phyloP scores from a whole-genome alignment of 495 filamentous ascomycete species.

The Chaetomidium leptoderma region DNA sequence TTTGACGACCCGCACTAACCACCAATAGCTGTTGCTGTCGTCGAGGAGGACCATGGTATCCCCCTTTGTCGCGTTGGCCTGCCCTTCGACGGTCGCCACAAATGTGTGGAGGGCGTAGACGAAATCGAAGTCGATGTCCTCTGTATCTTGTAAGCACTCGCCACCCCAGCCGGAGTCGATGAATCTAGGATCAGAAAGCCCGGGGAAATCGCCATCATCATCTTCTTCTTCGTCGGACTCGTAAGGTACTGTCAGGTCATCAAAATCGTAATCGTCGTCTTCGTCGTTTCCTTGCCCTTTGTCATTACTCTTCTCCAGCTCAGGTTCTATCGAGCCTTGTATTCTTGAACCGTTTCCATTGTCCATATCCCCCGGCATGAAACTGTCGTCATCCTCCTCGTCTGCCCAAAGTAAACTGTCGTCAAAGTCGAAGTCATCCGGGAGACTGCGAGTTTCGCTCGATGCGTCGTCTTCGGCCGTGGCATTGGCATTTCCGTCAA shows the following conservation, averaged over 20 bases:
- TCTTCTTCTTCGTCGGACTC: constrained; percentile 37
- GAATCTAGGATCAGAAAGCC: constrained; percentile 51
- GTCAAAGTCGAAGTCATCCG: constrained; percentile 17
- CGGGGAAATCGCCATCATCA: constrained; percentile 44
- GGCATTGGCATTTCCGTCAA: constrained; percentile 34
- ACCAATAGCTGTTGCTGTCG: constrained; percentile 99
- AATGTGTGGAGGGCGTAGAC: constrained; percentile 98
- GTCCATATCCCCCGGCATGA: background rate
- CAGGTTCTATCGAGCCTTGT: background rate
- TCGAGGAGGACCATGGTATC: constrained; percentile 99
- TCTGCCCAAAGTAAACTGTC: constrained; percentile 2
- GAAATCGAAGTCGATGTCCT: constrained; percentile 99
- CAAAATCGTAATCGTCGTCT: constrained; percentile 12
- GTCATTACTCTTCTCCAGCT: constrained; percentile 13
- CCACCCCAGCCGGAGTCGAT: constrained; percentile 65
- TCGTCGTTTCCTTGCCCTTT: constrained; percentile 15
- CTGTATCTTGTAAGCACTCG: constrained; percentile 76
- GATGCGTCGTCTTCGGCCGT: constrained; percentile 25
- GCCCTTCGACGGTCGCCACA: constrained; percentile 93
- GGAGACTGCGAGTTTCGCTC: constrained; percentile 13
- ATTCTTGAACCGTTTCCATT: background rate
- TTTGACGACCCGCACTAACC: constrained; percentile 94
- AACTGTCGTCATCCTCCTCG: constrained; percentile 17
- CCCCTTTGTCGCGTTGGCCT: constrained; percentile 96
- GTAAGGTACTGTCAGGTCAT: constrained; percentile 33